These are phyloP conservation scores for Cicer chorassanicum DNA, from an alignment of 306 rosid genomes.

Conservation along the genomic window DNA sequence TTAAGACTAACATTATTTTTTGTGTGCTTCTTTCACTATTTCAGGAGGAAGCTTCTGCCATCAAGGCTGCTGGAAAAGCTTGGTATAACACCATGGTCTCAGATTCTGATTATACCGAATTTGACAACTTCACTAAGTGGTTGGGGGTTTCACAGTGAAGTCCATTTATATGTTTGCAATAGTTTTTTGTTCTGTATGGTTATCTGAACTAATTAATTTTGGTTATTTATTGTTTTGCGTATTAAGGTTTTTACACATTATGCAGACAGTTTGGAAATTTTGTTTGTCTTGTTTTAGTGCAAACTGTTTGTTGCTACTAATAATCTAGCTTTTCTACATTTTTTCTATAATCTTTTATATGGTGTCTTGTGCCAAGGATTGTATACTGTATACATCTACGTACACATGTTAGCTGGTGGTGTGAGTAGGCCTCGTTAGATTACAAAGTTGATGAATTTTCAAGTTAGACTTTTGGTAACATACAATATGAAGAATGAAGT, in stretches of 20 bases:
- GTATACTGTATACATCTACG: no score
- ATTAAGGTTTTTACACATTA: not conserved
- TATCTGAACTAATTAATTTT: not conserved
- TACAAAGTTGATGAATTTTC: no score
- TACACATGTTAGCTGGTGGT: no score
- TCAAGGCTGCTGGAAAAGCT: constrained; percentile 79
- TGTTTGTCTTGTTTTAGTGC: not conserved
- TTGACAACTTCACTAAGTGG: constrained; percentile 83
- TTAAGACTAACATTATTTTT: not conserved
- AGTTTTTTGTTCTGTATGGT: not conserved
- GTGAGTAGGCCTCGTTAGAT: no score
- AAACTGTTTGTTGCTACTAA: constrained; percentile 9
- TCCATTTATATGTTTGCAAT: not conserved
- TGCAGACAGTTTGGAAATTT: not conserved
- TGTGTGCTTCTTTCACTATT: not conserved
- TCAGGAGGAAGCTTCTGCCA: constrained; percentile 73
- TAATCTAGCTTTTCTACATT: not conserved
- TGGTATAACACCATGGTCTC: constrained; percentile 88
- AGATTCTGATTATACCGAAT: constrained; percentile 79
- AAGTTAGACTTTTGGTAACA: no score
- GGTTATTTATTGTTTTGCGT: not conserved
- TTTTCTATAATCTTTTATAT: not conserved
- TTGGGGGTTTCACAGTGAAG: constrained; percentile 45
- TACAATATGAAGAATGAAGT: no score
- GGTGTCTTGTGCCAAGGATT: no score